These are phyloP conservation scores for Sugiyamaella boreocaroliniensis DNA, from an alignment of 805 yeast genomes.

Conservation along the genomic window DNA sequence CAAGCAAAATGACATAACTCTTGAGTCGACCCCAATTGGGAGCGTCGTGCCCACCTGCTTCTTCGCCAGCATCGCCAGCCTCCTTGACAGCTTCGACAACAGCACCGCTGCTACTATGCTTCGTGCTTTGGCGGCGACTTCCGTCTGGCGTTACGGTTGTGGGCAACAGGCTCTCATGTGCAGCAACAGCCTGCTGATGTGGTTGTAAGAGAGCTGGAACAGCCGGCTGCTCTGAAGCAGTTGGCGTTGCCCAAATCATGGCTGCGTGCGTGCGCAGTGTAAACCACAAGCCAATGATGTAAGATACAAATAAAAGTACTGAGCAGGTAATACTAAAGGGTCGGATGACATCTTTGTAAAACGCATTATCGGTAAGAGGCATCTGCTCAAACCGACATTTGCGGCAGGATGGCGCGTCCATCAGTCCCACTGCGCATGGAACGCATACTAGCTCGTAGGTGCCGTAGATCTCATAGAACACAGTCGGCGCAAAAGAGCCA, in stretches of 20 bases:
- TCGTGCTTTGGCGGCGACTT: not conserved
- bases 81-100: slow-evolving; percentile 3
- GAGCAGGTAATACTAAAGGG: slow-evolving; percentile 85
- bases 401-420: slow-evolving; percentile 37
- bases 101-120: slow-evolving; percentile 1
- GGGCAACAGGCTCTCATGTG: slow-evolving; percentile 7
- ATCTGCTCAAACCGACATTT: slow-evolving; percentile 76
- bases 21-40: slow-evolving; percentile 93
- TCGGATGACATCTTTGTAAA: slow-evolving; percentile 61
- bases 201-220: slow-evolving; percentile 8
- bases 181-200: not conserved
- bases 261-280: slow-evolving; percentile 96
- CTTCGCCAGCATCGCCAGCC: slow-evolving; percentile 5
- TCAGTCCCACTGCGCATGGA: slow-evolving; percentile 37
- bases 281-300: slow-evolving; percentile 82
- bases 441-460: slow-evolving; percentile 70
- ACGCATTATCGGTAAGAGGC: slow-evolving; percentile 55
- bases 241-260: slow-evolving; percentile 80
- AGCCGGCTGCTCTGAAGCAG: slow-evolving; percentile 31
- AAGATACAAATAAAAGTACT: slow-evolving; percentile 69
- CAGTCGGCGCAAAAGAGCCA: slow-evolving; percentile 88
- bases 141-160: not conserved
- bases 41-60: slow-evolving; percentile 80
- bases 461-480: slow-evolving; percentile 85
- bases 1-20: slow-evolving; percentile 71